Conservation (phyloP, 2,329 filamentous ascomycete genomes). For the Fusarium devonianum region DNA sequence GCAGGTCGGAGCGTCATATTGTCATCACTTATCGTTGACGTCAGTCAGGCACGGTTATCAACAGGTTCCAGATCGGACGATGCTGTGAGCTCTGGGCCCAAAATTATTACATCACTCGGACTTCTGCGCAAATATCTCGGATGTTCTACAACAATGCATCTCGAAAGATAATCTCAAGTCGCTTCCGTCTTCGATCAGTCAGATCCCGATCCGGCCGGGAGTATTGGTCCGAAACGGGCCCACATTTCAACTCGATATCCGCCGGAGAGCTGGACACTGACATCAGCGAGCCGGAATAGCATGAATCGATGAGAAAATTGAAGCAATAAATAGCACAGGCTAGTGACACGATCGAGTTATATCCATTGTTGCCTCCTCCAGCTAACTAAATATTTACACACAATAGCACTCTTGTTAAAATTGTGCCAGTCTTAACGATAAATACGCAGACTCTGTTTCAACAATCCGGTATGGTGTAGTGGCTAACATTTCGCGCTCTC, state of each 20-base stretch:
- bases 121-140: neutral
- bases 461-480: slow-evolving; percentile 46
- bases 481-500: slow-evolving; percentile 47
- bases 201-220: slow-evolving; percentile 25
- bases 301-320: neutral
- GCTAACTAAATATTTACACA: no score
- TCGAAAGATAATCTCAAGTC: slow-evolving; percentile 5
- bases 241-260: neutral
- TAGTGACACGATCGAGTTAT: no score
- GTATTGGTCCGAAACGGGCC: slow-evolving; percentile 5
- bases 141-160: neutral
- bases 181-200: neutral
- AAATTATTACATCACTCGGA: slow-evolving; percentile 28
- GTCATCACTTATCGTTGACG: slow-evolving; percentile 38
- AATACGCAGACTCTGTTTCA: no score
- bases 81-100: slow-evolving; percentile 13
- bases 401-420: no score
- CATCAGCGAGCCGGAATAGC: no score
- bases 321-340: neutral
- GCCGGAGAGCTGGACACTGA: slow-evolving; percentile 5
- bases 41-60: slow-evolving; percentile 30
- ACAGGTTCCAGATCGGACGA: slow-evolving; percentile 7
- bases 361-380: no score
- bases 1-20: slow-evolving; percentile 24
- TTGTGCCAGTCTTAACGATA: no score